Base-by-base conservation (phyloP, 345 rosid species). In the Xanthoceras sorbifolium region DNA sequence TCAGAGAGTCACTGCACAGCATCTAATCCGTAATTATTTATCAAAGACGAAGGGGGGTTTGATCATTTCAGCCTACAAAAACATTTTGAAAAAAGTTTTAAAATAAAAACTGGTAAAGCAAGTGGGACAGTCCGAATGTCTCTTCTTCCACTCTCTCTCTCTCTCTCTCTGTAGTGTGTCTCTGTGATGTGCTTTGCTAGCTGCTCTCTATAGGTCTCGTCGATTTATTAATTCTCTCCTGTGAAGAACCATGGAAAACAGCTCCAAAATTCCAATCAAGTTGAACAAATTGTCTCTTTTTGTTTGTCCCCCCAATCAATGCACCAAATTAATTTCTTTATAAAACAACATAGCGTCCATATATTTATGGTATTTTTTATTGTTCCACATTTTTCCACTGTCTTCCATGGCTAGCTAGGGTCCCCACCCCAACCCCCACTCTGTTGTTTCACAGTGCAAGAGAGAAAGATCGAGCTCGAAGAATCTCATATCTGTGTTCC, bases 21-120 rank as follows among this genome's bases (percentile, higher is more conserved):
- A 81, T 79, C 85, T 79, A 77, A 79, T 77, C 79, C 14, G 73
- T 59, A 62, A 48, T 61, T 46, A 73, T 77, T 79, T 61, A 28
- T 25, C 85, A 62, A 67, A 17, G 80, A 2, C 1, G 57, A 10
- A 9, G 76, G 40, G 67, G 23, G 67, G 55, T 17, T 69, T n/a
- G n/a, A n/a, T 50, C 55, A 50, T 50, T 28, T 72, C 57, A 18
- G 57, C 76, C 36, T 48, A 28, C 38, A 74, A 59, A 71, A 40
- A 46, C 3, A 0, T 59, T n/a, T n/a, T n/a, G n/a, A n/a, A n/a
- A n/a, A n/a, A n/a, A n/a, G n/a, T n/a, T n/a, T n/a, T n/a, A n/a
- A 46, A 71, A 54, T 31, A 73, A 55, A 62, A 18, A 9, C 22
- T 63, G 61, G 28, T 9, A 73, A 62, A n/a, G 69, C 40, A 28